Evolutionary conservation across 2,329 filamentous ascomycete species (phyloP).

Genomic region (Beauveria sp.): DNA sequence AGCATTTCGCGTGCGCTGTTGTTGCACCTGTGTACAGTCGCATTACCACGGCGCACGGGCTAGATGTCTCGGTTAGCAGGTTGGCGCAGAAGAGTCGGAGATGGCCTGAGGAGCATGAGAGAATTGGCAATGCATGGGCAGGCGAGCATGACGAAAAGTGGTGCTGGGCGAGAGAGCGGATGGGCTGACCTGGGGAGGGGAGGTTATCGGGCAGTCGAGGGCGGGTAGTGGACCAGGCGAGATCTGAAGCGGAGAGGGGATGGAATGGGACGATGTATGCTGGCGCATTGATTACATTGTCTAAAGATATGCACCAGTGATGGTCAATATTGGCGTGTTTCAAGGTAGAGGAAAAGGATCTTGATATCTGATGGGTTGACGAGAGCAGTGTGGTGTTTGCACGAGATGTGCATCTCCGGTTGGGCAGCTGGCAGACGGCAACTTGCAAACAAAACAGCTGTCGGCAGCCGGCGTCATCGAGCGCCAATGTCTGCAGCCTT

Average conservation of each 20-base stretch:
- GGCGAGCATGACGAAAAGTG: background rate
- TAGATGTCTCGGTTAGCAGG: no score
- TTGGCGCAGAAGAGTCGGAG: background rate
- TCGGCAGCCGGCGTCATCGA: background rate
- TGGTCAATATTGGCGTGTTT: background rate
- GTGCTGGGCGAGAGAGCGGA: background rate
- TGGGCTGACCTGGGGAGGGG: conserved; percentile 2
- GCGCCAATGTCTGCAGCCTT: background rate
- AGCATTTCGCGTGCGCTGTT: no score
- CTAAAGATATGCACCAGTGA: background rate
- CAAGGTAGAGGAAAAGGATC: background rate
- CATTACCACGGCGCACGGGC: no score
- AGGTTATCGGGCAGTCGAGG: background rate
- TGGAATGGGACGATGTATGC: background rate
- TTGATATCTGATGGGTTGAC: background rate
- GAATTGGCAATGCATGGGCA: background rate
- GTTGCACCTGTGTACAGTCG: no score
- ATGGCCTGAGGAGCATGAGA: background rate
- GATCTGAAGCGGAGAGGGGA: conserved; percentile 1
- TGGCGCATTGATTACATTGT: background rate
- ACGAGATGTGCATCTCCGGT: background rate
- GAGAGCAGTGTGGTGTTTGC: background rate
- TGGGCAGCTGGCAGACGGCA: background rate
- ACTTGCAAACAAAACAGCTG: background rate
- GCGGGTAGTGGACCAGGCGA: conserved; percentile 2